phyloP scores from a whole-genome alignment of 176 grass and related monocot species.

The Triticum dicoccoides region DNA sequence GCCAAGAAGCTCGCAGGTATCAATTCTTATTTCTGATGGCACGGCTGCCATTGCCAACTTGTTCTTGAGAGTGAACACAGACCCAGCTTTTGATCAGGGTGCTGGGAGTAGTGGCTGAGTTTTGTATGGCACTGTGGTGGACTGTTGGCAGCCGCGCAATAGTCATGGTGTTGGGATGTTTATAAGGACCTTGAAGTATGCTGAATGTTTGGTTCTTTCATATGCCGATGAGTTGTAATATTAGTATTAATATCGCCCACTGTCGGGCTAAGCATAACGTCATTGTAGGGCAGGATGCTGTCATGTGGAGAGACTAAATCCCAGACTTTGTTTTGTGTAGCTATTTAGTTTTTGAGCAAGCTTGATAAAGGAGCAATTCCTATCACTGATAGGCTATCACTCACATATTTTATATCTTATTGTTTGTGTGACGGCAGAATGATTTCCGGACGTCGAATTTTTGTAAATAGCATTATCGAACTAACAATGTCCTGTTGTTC shows the following conservation, averaged over 20 bases:
- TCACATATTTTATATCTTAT: background rate
- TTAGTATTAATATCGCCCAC: background rate
- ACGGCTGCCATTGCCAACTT: background rate
- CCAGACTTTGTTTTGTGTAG: background rate
- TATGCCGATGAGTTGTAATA: background rate
- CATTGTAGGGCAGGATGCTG: background rate
- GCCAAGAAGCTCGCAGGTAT: no score
- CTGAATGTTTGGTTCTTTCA: background rate
- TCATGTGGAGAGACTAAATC: background rate
- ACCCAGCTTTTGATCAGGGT: background rate
- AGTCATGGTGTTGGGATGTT: background rate
- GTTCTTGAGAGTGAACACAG: background rate
- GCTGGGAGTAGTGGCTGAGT: background rate
- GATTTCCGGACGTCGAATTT: background rate
- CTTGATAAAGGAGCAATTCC: background rate
- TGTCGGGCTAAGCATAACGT: background rate
- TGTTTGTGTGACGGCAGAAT: background rate
- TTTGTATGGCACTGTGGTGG: background rate
- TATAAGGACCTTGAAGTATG: background rate
- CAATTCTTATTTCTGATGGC: background rate
- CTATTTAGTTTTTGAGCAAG: background rate
- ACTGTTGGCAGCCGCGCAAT: background rate
- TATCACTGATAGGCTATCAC: background rate
- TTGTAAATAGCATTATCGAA: background rate
- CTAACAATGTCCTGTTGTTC: background rate